A percentile compares a stretch with the other conserved stretches of the same genome.
phyloP scores from a whole-genome alignment of 805 yeast genomes.

The Starmerella bombicola region DNA sequence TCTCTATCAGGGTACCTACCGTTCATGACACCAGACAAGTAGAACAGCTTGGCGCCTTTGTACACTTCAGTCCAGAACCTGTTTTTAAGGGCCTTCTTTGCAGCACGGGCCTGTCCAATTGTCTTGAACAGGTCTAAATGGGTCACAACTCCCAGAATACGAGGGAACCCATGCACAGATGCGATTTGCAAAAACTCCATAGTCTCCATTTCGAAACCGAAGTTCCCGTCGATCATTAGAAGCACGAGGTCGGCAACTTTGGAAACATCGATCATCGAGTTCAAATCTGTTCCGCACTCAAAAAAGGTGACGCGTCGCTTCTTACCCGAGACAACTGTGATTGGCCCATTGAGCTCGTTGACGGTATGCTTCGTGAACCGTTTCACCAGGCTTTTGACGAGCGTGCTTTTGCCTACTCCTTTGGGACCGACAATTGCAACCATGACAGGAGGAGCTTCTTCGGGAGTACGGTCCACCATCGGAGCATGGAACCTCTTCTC shows the following conservation, averaged over 20 bases:
- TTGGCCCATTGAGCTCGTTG: slow-evolving; percentile 84
- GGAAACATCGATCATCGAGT: slow-evolving; percentile 92
- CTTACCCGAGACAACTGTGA: slow-evolving; percentile 92
- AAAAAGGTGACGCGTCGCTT: slow-evolving; percentile 83
- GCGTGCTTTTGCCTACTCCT: slow-evolving; percentile 93
- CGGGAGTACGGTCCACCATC: slow-evolving; percentile 94
- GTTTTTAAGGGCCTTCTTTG: slow-evolving; percentile 82
- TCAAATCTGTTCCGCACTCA: slow-evolving; percentile 84
- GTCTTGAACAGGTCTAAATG: slow-evolving; percentile 89
- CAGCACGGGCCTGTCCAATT: slow-evolving; percentile 75
- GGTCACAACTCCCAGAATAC: slow-evolving; percentile 88
- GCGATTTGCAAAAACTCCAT: slow-evolving; percentile 96
- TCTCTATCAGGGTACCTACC: slow-evolving; percentile 98
- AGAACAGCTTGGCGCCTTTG: slow-evolving; percentile 92
- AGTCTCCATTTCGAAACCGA: slow-evolving; percentile 98
- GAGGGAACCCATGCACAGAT: slow-evolving; percentile 98
- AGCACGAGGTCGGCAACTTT: slow-evolving; percentile 88
- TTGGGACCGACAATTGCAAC: slow-evolving; percentile 98
- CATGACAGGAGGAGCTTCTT: slow-evolving; percentile 93
- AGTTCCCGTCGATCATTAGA: slow-evolving; percentile 86
- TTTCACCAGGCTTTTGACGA: slow-evolving; percentile 77
- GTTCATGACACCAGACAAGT: slow-evolving; percentile 86
- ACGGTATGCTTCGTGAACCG: slow-evolving; percentile 78
- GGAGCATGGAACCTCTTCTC: slow-evolving; percentile 90
- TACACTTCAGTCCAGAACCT: slow-evolving; percentile 99